phyloP scores from a whole-genome alignment of 2,329 filamentous ascomycete genomes.

The Trichoderma sp. region DNA sequence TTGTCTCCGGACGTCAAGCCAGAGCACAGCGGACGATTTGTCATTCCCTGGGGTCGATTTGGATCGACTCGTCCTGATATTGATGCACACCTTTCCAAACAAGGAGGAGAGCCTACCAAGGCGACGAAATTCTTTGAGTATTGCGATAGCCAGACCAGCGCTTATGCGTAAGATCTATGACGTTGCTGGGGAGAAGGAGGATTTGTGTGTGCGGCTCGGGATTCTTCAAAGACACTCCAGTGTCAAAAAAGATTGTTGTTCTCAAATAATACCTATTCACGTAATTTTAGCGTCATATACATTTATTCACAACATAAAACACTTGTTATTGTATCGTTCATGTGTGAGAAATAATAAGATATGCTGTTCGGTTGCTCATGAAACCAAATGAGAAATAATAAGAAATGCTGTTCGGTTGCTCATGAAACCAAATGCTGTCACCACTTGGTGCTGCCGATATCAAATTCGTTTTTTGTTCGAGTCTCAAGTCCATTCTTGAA shows the following conservation, averaged over 20 bases:
- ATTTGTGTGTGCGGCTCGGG: not conserved
- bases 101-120: not conserved
- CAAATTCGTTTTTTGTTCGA: too few species aligned
- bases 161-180: not conserved
- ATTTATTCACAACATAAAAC: not conserved
- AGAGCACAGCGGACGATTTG: conserved; percentile 24
- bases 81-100: not conserved
- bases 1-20: conserved; percentile 43
- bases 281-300: not conserved
- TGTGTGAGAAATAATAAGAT: too few species aligned
- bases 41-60: conserved; percentile 19
- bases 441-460: not conserved
- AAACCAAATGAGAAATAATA: not conserved
- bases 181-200: not conserved
- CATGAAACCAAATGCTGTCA: not conserved
- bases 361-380: not conserved
- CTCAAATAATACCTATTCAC: not conserved
- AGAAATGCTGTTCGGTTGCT: too few species aligned
- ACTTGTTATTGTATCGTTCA: not conserved
- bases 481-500: not conserved
- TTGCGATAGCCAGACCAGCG: conserved; percentile 8
- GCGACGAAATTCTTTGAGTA: conserved; percentile 15
- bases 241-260: not conserved
- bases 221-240: not conserved
- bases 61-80: conserved; percentile 9